phyloP scores from a whole-genome alignment of 495 filamentous ascomycete genomes.

The Hypomontagnella monticulosa region DNA sequence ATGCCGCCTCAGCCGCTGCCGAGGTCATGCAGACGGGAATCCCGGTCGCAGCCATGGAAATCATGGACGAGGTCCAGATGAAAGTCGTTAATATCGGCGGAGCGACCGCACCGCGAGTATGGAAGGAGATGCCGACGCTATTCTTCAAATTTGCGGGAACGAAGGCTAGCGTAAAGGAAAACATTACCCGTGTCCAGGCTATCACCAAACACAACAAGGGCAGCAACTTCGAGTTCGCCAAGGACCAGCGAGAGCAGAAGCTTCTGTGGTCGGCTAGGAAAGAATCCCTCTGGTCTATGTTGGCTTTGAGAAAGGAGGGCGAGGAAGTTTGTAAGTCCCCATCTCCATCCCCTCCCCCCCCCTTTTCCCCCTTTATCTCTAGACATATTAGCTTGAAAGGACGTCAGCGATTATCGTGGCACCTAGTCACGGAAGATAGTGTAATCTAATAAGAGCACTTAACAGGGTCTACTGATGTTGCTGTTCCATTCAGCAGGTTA shows the following conservation, averaged over 20 bases:
- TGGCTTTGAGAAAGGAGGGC: constrained; percentile 70
- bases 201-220: constrained; percentile 70
- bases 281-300: constrained; percentile 78
- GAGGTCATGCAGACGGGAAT: constrained; percentile 76
- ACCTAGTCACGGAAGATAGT: too few relatives aligned
- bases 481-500: constrained; percentile 85
- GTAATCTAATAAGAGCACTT: neutral
- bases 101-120: constrained; percentile 69
- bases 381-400: neutral
- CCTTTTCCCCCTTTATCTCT: neutral
- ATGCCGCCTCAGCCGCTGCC: constrained; percentile 75
- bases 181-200: constrained; percentile 70
- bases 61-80: constrained; percentile 89
- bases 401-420: too few relatives aligned
- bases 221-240: constrained; percentile 78
- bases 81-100: constrained; percentile 77
- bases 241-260: constrained; percentile 71
- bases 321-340: constrained; percentile 64
- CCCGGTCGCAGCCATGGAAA: constrained; percentile 81
- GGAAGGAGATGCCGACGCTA: constrained; percentile 80
- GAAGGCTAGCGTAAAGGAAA: constrained; percentile 72
- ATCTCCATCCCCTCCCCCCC: too few relatives aligned
- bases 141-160: constrained; percentile 89
- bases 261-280: constrained; percentile 81
- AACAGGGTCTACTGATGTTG: constrained; percentile 80